phyloP scores from a whole-genome alignment of 768 basidiomycete genomes.

The Calocybe indica region DNA sequence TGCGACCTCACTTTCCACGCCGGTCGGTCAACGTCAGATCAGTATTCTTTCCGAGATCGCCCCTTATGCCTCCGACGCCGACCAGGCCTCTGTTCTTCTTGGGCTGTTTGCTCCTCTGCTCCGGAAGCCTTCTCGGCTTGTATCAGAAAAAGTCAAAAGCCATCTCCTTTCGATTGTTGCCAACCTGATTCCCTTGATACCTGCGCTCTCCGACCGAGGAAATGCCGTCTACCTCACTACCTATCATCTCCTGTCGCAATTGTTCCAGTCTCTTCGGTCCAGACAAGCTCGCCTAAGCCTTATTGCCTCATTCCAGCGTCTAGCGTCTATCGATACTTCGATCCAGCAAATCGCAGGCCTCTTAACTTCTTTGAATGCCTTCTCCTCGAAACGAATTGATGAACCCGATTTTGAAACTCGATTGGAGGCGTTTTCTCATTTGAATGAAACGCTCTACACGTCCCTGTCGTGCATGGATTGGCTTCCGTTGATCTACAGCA shows the following conservation, averaged over 20 bases:
- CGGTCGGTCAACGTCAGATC: constrained; percentile 78
- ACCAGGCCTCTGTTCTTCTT: constrained; percentile 70
- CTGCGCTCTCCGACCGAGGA: constrained; percentile 44
- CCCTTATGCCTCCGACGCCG: constrained; percentile 59
- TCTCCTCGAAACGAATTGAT: constrained; percentile 73
- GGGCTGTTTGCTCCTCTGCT: constrained; percentile 74
- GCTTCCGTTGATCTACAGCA: constrained; percentile 80
- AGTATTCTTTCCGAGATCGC: constrained; percentile 75
- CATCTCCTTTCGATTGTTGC: constrained; percentile 71
- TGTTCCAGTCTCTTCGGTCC: constrained; percentile 74
- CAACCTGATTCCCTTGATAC: constrained; percentile 60
- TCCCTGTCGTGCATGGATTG: constrained; percentile 55
- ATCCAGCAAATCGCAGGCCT: constrained; percentile 47
- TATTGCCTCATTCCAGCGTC: constrained; percentile 52
- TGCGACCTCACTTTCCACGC: constrained; percentile 43
- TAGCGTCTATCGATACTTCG: constrained; percentile 38
- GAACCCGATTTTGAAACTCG: constrained; percentile 93
- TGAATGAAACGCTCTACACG: constrained; percentile 64
- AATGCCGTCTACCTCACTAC: constrained; percentile 43
- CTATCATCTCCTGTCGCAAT: constrained; percentile 62
- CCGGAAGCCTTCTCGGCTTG: constrained; percentile 64
- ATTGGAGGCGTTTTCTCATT: constrained; percentile 60
- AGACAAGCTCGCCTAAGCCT: constrained; percentile 68
- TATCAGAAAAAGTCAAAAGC: constrained; percentile 83
- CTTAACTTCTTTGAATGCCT: constrained; percentile 75